Evolutionary conservation across 1,139 yeast genomes (phyloP).

Genomic region (Zygoascus hellenicus): DNA sequence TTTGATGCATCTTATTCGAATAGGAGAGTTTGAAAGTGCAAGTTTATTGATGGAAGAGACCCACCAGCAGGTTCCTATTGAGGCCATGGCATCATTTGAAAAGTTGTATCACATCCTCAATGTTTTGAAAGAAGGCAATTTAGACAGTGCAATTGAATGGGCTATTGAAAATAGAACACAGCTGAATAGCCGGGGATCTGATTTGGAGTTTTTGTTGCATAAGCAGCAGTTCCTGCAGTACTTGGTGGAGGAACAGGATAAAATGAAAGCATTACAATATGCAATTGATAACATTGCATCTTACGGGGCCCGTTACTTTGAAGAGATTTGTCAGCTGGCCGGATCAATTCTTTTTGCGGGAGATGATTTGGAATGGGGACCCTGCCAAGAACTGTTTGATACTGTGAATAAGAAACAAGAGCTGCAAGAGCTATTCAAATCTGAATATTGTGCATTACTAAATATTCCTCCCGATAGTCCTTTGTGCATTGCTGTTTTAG

Average conservation of each 20-base stretch:
- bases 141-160: constrained; percentile 42
- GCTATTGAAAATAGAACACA: constrained; percentile 31
- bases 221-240: constrained; percentile 46
- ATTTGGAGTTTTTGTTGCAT: constrained; percentile 60
- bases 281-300: constrained; percentile 49
- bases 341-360: constrained; percentile 42
- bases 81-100: constrained; percentile 33
- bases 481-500: constrained; percentile 55
- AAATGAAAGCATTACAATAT: constrained; percentile 44
- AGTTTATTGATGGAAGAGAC: constrained; percentile 33
- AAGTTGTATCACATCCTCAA: constrained; percentile 35
- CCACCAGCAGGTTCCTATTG: constrained; percentile 28
- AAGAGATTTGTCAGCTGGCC: constrained; percentile 51
- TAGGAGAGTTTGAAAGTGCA: constrained; percentile 41
- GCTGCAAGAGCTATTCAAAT: constrained; percentile 51
- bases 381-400: constrained; percentile 34
- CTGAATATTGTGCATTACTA: constrained; percentile 60
- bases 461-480: constrained; percentile 69
- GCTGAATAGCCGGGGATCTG: constrained; percentile 32
- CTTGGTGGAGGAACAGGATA: constrained; percentile 27
- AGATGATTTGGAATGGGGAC: constrained; percentile 35
- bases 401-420: constrained; percentile 34
- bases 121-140: constrained; percentile 28
- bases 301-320: constrained; percentile 39
- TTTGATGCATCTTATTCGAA: constrained; percentile 40